Evolutionary conservation across 139 green algal species (phyloP).

Genomic region (Edaphochlamys debaryana): DNA sequence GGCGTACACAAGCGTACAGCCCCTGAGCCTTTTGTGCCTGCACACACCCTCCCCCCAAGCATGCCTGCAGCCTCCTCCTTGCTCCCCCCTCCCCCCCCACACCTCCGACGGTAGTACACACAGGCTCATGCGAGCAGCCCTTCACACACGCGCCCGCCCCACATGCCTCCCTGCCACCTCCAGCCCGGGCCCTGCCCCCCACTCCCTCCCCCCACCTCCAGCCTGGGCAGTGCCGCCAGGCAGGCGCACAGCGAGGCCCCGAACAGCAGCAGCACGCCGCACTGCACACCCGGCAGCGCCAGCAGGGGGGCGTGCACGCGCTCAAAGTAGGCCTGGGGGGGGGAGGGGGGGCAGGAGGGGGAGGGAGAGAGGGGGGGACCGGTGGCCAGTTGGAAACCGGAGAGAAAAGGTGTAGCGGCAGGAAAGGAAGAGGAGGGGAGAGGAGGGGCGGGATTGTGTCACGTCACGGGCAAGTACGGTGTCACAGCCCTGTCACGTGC

Average conservation of each 20-base stretch:
- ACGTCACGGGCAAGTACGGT: background rate
- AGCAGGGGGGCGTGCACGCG: conserved; percentile 70
- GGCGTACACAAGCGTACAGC: no score
- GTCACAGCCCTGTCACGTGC: no score
- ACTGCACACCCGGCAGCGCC: conserved; percentile 57
- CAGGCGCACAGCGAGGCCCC: conserved; percentile 16
- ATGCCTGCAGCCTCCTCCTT: no score
- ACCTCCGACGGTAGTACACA: no score
- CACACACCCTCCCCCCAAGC: no score
- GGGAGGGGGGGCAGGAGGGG: background rate
- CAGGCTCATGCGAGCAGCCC: no score
- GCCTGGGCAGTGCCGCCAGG: background rate
- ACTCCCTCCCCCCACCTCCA: conserved; percentile 46
- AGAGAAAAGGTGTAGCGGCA: no score
- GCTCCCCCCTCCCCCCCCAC: no score
- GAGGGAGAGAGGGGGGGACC: background rate
- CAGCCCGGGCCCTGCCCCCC: background rate
- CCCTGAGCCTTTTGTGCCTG: no score
- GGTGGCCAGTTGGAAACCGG: no score
- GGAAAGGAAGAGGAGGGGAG: background rate
- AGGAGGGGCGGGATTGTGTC: background rate
- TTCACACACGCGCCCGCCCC: no score
- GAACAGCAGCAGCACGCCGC: conserved; percentile 65
- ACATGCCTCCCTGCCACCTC: background rate
- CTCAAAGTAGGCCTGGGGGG: conserved; percentile 64